These are phyloP conservation scores for Limonium bicolor DNA, from an alignment of 148 eudicot species.

Conservation along the genomic window DNA sequence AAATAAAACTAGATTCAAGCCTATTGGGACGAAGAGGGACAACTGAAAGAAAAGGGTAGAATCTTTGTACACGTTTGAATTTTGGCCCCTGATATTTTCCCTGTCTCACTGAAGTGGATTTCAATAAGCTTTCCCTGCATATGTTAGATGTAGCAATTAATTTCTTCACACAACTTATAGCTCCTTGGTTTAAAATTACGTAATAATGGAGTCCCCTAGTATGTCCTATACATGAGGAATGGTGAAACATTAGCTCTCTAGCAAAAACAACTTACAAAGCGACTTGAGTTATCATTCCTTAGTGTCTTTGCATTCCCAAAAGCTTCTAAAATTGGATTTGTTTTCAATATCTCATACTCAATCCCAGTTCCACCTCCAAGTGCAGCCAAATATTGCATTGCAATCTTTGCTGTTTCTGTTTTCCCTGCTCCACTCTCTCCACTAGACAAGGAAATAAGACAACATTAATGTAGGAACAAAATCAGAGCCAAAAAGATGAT, in stretches of 20 bases:
- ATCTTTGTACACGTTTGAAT: constrained; percentile 88
- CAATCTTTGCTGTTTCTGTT: constrained; percentile 98
- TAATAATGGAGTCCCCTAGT: background rate
- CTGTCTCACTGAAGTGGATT: constrained; percentile 95
- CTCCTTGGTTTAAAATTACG: background rate
- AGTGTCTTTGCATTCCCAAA: constrained; percentile 97
- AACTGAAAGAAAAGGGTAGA: constrained; percentile 3
- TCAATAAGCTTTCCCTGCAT: constrained; percentile 95
- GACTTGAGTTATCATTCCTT: constrained; percentile 93
- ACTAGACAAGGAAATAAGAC: constrained; percentile 20
- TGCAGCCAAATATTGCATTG: constrained; percentile 99
- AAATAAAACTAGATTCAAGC: background rate
- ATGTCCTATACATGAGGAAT: no score
- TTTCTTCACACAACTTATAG: constrained; percentile 1
- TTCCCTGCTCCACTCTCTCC: constrained; percentile 99
- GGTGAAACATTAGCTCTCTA: constrained; percentile 2
- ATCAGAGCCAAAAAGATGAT: background rate
- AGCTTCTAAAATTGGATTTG: constrained; percentile 90
- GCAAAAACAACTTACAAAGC: constrained; percentile 56
- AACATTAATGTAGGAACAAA: background rate
- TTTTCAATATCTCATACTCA: constrained; percentile 80
- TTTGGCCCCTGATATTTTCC: constrained; percentile 91
- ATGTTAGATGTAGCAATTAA: constrained; percentile 5
- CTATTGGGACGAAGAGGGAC: background rate
- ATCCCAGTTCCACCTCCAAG: constrained; percentile 97